Base-by-base conservation (phyloP, 768 basidiomycete species). In the Lactarius sp. region DNA sequence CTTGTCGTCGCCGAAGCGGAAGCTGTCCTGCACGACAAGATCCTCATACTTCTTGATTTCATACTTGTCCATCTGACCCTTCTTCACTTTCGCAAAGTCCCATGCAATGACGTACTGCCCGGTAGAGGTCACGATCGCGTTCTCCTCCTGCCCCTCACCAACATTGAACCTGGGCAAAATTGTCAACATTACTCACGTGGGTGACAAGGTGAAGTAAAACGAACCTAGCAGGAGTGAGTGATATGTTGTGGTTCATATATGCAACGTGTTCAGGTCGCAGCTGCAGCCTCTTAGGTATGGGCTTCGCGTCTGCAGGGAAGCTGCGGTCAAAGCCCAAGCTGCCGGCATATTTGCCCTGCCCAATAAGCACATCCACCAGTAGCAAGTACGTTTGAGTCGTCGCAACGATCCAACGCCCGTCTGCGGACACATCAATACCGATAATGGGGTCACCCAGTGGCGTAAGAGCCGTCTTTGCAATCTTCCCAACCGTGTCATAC, bases 21-120 rank as follows among this genome's bases (percentile, higher is more conserved):
- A 99, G 76, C 89, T 92, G 75, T 99, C 97, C 67, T 97, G 95
- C 0, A 98, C 94, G 62, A 98, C 94, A 52, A 83, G 81, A 70
- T 96, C 94, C 70, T 94, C 90, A 73, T 97, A 98, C 78, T 88
- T 88, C 82, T 95, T 94, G 79, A 98, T 95, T 70, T 96, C 93
- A 71, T 98, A 98, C 73, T 89, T 90, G 75, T 94, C 92, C 49
- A 89, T 80, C 55, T 84, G 83, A 59, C 97, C 97, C 75, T 87
- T 87, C 82, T 96, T 98, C 67, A 98, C 91, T 72, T 95, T 94
- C 51, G 81, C 83, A 73, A 99, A 96, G 83, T 98, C 95, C 95
- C 95, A 99, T 6, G 94, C 94, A 70, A 98, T 83, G 62, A 98
- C 90, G 69, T 85, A 98, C 72, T 86, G 84, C 20, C 96, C 96